These are phyloP conservation scores for Asclepias syriaca DNA, from an alignment of 257 asterid genomes.

Conservation along the genomic window DNA sequence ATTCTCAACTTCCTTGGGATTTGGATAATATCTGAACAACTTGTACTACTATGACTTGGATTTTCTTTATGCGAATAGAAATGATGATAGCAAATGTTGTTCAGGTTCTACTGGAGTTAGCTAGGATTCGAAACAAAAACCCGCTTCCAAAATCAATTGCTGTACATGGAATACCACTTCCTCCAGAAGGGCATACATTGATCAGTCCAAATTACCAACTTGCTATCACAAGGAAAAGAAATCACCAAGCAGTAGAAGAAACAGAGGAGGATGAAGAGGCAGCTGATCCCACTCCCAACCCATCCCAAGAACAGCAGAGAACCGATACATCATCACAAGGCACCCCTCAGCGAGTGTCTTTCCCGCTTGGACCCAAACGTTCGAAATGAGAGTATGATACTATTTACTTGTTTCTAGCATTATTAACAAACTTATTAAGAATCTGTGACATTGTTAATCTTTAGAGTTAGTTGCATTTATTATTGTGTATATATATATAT, in stretches of 20 bases:
- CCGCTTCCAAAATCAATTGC: constrained; percentile 65
- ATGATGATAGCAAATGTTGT: not conserved
- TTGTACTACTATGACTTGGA: not conserved
- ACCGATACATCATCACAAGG: constrained; percentile 53
- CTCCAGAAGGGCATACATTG: constrained; percentile 76
- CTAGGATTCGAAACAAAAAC: constrained; percentile 70
- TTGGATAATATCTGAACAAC: not conserved
- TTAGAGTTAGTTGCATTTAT: too few species aligned
- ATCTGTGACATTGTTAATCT: too few species aligned
- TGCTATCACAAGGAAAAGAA: constrained; percentile 51
- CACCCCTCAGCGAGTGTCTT: constrained; percentile 70
- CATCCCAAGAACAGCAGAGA: constrained; percentile 38
- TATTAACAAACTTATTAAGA: too few species aligned
- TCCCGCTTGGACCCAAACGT: constrained; percentile 59
- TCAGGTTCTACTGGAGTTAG: constrained; percentile 81
- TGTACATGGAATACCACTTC: constrained; percentile 60
- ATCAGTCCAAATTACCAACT: constrained; percentile 86
- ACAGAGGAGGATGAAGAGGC: constrained; percentile 74
- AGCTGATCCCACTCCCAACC: constrained; percentile 13
- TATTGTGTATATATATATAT: too few species aligned
- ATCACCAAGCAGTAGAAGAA: constrained; percentile 52
- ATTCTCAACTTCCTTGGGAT: not conserved
- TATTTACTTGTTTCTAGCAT: not conserved
- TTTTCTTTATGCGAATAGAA: not conserved
- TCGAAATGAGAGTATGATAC: constrained; percentile 28